Conservation (phyloP, 768 basidiomycete species). For the Neoboletus subvelutipes region DNA sequence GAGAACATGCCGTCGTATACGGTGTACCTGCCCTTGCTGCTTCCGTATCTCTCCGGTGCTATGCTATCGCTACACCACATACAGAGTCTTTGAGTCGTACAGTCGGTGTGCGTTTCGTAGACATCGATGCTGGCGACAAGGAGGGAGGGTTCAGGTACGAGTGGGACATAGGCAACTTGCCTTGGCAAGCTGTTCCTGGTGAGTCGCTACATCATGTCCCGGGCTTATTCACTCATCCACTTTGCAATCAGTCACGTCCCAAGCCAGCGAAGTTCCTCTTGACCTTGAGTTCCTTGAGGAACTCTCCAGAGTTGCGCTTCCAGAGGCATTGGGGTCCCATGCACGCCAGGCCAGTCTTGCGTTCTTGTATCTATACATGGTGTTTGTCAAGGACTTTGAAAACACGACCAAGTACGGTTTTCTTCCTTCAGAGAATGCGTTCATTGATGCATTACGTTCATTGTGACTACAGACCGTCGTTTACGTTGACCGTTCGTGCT, state of each 20-base stretch:
- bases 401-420: slow-evolving; percentile 53
- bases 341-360: slow-evolving; percentile 57
- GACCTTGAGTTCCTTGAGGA: slow-evolving; percentile 74
- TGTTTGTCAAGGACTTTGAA: slow-evolving; percentile 45
- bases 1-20: slow-evolving; percentile 98
- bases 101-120: slow-evolving; percentile 61
- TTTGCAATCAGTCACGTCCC: slow-evolving; percentile 12
- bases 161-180: slow-evolving; percentile 76
- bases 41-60: slow-evolving; percentile 93
- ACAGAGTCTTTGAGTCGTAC: slow-evolving; percentile 54
- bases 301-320: slow-evolving; percentile 49
- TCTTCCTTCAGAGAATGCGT: slow-evolving; percentile 16
- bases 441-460: slow-evolving; percentile 12
- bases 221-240: background rate
- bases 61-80: slow-evolving; percentile 77
- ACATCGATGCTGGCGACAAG: slow-evolving; percentile 52
- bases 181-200: slow-evolving; percentile 71
- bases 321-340: slow-evolving; percentile 31
- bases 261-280: slow-evolving; percentile 40
- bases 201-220: background rate
- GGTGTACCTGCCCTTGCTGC: slow-evolving; percentile 97
- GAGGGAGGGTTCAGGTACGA: slow-evolving; percentile 60
- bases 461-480: slow-evolving; percentile 53
- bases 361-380: slow-evolving; percentile 94
- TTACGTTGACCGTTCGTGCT: slow-evolving; percentile 81